phyloP scores from a whole-genome alignment of 371 early-diverging fungal genomes.

The Chytridiales sp. region DNA sequence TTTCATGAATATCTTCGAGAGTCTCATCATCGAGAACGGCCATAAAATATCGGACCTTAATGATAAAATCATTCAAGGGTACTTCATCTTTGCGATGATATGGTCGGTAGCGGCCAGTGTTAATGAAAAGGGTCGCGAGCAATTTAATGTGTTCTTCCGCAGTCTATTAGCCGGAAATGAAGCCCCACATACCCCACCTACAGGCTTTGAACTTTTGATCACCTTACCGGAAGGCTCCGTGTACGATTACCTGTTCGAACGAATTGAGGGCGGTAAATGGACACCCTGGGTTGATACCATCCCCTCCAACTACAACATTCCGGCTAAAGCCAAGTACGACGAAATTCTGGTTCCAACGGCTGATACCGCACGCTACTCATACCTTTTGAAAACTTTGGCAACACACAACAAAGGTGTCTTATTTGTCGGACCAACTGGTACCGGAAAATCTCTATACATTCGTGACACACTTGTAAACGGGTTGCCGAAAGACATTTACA shows the following conservation, averaged over 20 bases:
- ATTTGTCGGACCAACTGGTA: conserved; percentile 56
- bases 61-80: conserved; percentile 37
- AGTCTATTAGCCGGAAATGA: conserved; percentile 19
- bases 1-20: conserved; percentile 48
- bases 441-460: conserved; percentile 56
- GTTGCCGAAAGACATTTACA: conserved; percentile 42
- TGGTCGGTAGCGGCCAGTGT: conserved; percentile 49
- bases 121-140: conserved; percentile 41
- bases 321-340: conserved; percentile 51
- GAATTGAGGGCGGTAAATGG: conserved; percentile 41
- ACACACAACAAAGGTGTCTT: conserved; percentile 44
- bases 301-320: conserved; percentile 37
- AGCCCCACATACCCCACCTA: conserved; percentile 19
- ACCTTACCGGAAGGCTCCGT: conserved; percentile 36
- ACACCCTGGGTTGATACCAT: conserved; percentile 45
- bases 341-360: conserved; percentile 55
- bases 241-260: conserved; percentile 50
- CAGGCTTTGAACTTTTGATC: conserved; percentile 29
- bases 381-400: conserved; percentile 45
- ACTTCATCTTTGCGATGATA: conserved; percentile 40
- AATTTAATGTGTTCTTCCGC: conserved; percentile 40
- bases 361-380: conserved; percentile 52
- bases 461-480: conserved; percentile 47
- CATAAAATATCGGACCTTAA: conserved; percentile 24
- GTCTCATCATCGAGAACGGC: conserved; percentile 40